phyloP scores from a whole-genome alignment of 2,329 filamentous ascomycete genomes.

The Pestalotiopsis sp. region DNA sequence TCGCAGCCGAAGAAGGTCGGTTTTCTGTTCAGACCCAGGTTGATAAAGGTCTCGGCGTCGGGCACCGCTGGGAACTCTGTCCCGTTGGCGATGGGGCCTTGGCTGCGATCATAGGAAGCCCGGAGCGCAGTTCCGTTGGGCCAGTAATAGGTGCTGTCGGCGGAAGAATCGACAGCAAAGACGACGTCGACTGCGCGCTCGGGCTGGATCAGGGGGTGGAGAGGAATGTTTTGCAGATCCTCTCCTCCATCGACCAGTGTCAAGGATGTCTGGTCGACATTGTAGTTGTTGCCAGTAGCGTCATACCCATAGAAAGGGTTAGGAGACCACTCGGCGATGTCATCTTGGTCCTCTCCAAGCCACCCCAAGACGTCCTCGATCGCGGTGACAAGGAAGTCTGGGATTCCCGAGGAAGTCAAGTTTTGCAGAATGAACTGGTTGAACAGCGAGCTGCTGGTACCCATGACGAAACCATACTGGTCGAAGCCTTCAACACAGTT shows the following conservation, averaged over 20 bases:
- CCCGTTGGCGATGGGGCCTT: constrained; percentile 59
- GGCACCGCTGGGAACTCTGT: constrained; percentile 75
- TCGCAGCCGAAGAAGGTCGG: constrained; percentile 85
- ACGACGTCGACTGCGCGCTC: constrained; percentile 75
- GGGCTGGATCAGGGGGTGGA: constrained; percentile 78
- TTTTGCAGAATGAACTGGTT: constrained; percentile 74
- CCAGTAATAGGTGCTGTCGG: constrained; percentile 71
- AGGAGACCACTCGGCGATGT: constrained; percentile 73
- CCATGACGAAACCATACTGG: constrained; percentile 82
- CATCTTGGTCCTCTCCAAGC: constrained; percentile 63
- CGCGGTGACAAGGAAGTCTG: constrained; percentile 52
- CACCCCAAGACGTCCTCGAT: constrained; percentile 53
- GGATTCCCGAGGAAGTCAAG: constrained; percentile 48
- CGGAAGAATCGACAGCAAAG: constrained; percentile 78
- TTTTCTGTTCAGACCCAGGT: constrained; percentile 71
- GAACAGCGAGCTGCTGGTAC: constrained; percentile 83
- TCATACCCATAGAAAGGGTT: constrained; percentile 77
- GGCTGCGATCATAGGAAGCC: constrained; percentile 72
- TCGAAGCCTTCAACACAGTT: constrained; percentile 80
- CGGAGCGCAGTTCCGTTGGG: constrained; percentile 78
- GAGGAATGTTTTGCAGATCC: constrained; percentile 77
- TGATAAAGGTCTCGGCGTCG: constrained; percentile 76
- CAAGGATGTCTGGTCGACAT: constrained; percentile 55
- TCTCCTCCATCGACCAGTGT: constrained; percentile 80
- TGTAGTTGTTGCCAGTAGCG: constrained; percentile 56